These are phyloP conservation scores for Coemansia aciculifera DNA, from an alignment of 192 early-diverging fungal species.

Conservation along the genomic window DNA sequence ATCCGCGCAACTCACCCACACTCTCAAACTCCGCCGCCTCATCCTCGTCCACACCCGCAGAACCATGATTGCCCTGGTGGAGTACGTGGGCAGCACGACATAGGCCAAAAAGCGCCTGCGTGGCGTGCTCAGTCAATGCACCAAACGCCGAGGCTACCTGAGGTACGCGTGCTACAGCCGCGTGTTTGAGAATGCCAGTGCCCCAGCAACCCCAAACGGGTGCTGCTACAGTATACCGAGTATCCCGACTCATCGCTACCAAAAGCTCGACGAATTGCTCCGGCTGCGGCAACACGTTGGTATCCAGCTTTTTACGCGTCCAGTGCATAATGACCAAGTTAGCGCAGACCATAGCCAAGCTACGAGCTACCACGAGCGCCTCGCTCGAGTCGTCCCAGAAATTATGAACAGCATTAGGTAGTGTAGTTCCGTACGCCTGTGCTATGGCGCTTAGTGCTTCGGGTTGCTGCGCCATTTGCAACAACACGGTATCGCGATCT, in stretches of 20 bases:
- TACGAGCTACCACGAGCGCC: conserved; percentile 22
- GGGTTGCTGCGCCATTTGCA: conserved; percentile 31
- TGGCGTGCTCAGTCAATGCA: conserved; percentile 37
- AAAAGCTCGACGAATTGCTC: conserved; percentile 32
- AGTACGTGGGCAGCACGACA: conserved; percentile 31
- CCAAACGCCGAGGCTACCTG: conserved; percentile 21
- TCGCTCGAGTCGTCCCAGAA: conserved; percentile 32
- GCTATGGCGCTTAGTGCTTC: conserved; percentile 13
- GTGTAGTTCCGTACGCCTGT: conserved; percentile 22
- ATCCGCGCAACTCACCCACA: conserved; percentile 29
- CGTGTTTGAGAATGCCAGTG: conserved; percentile 25
- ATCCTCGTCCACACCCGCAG: conserved; percentile 17
- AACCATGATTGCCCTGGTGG: background rate
- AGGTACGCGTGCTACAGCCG: conserved; percentile 17
- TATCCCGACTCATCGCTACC: conserved; percentile 25
- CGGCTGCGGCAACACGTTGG: conserved; percentile 7
- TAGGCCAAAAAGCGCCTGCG: conserved; percentile 25
- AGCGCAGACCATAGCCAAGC: conserved; percentile 11
- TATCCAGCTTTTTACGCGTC: conserved; percentile 37
- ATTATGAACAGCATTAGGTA: conserved; percentile 1
- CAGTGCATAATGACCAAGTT: conserved; percentile 40
- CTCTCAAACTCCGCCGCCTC: conserved; percentile 41
- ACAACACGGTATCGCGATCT: conserved; percentile 35
- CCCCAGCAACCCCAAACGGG: conserved; percentile 33
- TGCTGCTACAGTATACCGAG: conserved; percentile 29